Percentiles rank a stretch among this genome's conserved stretches.
Conservation (phyloP, 441 rosid species). For the Eruca vesicaria region DNA sequence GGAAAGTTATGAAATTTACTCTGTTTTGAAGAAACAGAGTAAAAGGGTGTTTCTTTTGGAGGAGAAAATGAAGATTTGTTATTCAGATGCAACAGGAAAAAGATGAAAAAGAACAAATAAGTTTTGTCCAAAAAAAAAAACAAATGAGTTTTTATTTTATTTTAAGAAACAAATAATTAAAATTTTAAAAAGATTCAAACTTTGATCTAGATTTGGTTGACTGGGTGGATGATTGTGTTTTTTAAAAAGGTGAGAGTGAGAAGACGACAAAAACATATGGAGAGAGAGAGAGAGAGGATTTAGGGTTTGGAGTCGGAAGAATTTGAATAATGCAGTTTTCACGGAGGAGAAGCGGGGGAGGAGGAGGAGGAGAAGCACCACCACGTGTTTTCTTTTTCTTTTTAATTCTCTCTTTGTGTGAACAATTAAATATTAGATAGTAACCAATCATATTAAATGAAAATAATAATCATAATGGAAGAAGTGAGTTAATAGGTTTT, state of each 20-base stretch:
- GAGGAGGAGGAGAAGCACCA: slow-evolving; percentile 19
- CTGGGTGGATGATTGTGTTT: neutral
- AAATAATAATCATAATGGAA: neutral
- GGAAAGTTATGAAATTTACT: neutral
- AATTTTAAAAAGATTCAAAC: neutral
- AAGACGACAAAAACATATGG: neutral
- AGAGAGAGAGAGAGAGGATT: slow-evolving; percentile 1
- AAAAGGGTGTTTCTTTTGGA: neutral
- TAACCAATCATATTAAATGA: neutral
- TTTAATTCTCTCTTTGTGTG: neutral
- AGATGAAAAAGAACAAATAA: neutral
- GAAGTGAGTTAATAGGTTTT: neutral
- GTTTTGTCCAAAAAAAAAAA: neutral
- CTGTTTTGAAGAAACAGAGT: neutral
- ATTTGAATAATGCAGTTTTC: slow-evolving; percentile 18
- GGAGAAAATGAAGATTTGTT: neutral
- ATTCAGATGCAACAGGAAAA: slow-evolving; percentile 1
- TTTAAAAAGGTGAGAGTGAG: slow-evolving; percentile 1
- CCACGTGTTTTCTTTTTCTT: slow-evolving; percentile 44
- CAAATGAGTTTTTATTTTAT: neutral
- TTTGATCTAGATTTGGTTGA: slow-evolving; percentile 31
- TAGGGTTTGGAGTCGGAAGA: neutral
- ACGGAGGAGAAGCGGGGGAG: slow-evolving; percentile 43
- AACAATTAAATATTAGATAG: neutral
- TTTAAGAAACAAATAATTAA: neutral